Percentiles rank a stretch among this genome's conserved stretches.
These are phyloP conservation scores for Colletotrichum sp. DNA, from an alignment of 2,329 filamentous ascomycete species.

Conservation along the genomic window DNA sequence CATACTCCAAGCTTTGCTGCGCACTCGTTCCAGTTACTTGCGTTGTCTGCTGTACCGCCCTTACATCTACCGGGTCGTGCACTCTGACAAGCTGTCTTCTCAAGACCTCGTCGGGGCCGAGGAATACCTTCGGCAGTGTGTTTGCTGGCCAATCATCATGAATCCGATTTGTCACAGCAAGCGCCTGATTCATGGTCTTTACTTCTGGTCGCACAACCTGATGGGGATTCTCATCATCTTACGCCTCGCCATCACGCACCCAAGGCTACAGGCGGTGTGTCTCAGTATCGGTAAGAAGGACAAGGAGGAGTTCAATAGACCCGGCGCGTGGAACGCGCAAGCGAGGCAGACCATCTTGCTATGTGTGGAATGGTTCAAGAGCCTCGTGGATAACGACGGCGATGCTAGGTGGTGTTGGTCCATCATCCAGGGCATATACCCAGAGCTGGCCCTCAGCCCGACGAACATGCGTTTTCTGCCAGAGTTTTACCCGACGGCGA, in stretches of 20 bases:
- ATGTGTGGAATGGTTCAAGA: slow-evolving; percentile 65
- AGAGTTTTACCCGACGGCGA: background rate
- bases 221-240: slow-evolving; percentile 63
- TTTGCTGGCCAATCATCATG: slow-evolving; percentile 66
- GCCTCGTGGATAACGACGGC: slow-evolving; percentile 58
- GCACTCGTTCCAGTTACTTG: slow-evolving; percentile 64
- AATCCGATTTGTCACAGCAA: slow-evolving; percentile 63
- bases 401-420: slow-evolving; percentile 63
- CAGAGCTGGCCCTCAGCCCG: background rate
- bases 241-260: slow-evolving; percentile 57
- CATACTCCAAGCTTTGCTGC: slow-evolving; percentile 60
- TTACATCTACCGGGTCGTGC: slow-evolving; percentile 64
- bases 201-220: slow-evolving; percentile 68
- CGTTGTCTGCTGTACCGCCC: slow-evolving; percentile 64
- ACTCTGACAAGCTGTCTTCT: slow-evolving; percentile 47
- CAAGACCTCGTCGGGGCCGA: slow-evolving; percentile 59
- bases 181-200: slow-evolving; percentile 61
- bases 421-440: slow-evolving; percentile 52
- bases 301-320: slow-evolving; percentile 34
- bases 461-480: background rate
- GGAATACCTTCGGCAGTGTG: slow-evolving; percentile 60
- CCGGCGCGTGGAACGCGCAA: slow-evolving; percentile 48
- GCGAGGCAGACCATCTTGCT: slow-evolving; percentile 48
- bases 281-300: slow-evolving; percentile 45
- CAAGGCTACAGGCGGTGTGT: slow-evolving; percentile 44